Conservation (phyloP, 2,329 filamentous ascomycete species). For the Dryadomyces quercus-mongolicae region DNA sequence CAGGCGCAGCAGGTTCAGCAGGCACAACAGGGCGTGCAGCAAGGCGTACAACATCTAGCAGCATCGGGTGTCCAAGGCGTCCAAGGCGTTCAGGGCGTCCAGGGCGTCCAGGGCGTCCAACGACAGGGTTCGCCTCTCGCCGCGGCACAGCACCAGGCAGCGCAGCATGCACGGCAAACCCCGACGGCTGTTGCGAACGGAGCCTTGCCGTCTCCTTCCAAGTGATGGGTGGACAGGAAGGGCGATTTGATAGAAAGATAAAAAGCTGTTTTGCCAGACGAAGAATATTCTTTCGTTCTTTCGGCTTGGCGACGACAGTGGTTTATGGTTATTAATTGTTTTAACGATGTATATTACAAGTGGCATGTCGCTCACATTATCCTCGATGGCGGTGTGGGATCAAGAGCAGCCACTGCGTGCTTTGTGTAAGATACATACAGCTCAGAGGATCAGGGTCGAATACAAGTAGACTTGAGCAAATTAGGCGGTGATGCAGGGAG, state of each 20-base stretch:
- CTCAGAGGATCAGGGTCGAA: no score
- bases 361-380: no score
- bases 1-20: slow-evolving; percentile 24
- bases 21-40: slow-evolving; percentile 35
- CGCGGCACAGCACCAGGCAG: slow-evolving; percentile 4
- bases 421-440: no score
- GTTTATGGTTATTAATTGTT: no score
- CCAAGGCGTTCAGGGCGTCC: background rate
- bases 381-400: no score
- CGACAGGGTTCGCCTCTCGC: slow-evolving; percentile 5
- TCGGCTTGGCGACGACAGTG: no score
- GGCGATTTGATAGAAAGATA: background rate
- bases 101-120: background rate
- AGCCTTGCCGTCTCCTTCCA: background rate
- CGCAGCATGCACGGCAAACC: background rate
- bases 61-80: background rate
- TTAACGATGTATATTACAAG: no score
- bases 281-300: no score
- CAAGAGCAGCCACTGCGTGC: no score
- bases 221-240: background rate
- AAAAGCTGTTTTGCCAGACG: no score
- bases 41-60: slow-evolving; percentile 2
- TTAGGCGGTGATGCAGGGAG: background rate
- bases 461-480: no score
- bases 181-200: background rate